phyloP scores from a whole-genome alignment of 129 eudicot species.

The Logfia minima region DNA sequence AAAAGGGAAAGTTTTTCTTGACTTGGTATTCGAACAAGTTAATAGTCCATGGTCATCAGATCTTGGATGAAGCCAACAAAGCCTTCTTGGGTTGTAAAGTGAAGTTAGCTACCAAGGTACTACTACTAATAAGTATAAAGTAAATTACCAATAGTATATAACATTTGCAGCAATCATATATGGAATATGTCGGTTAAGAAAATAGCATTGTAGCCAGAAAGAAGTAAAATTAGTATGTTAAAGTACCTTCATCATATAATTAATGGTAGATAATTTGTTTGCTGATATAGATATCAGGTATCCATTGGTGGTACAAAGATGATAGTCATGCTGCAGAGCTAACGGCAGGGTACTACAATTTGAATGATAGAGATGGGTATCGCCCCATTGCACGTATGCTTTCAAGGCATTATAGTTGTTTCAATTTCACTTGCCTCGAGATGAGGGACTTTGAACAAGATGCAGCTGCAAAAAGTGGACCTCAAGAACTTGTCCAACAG shows the following conservation, averaged over 20 bases:
- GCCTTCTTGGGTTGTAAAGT: conserved; percentile 68
- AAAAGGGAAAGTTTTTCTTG: conserved; percentile 72
- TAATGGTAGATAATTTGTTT: not conserved
- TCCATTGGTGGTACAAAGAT: conserved; percentile 92
- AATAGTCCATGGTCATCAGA: conserved; percentile 78
- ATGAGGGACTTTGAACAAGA: conserved; percentile 74
- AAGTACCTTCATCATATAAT: not conserved
- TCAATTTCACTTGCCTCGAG: conserved; percentile 84
- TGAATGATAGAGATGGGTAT: conserved; percentile 72
- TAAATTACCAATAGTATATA: not conserved
- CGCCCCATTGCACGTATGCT: conserved; percentile 88
- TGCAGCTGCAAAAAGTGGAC: conserved; percentile 64
- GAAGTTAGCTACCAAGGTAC: conserved; percentile 77
- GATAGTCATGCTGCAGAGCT: conserved; percentile 78
- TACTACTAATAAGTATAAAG: not conserved
- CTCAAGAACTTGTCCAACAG: conserved; percentile 87
- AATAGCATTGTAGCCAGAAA: not conserved
- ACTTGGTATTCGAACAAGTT: conserved; percentile 89
- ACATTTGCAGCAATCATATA: not conserved
- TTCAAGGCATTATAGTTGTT: conserved; percentile 61
- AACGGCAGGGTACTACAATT: conserved; percentile 79
- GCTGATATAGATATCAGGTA: conserved; percentile 68
- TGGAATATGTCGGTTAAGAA: not conserved
- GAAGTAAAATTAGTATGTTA: not conserved
- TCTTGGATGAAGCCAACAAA: conserved; percentile 87